Evolutionary conservation across 352 stramenopile species (phyloP), one percentile per base, ranked within the genome.

Genomic region (Blastocystis sp.): DNA sequence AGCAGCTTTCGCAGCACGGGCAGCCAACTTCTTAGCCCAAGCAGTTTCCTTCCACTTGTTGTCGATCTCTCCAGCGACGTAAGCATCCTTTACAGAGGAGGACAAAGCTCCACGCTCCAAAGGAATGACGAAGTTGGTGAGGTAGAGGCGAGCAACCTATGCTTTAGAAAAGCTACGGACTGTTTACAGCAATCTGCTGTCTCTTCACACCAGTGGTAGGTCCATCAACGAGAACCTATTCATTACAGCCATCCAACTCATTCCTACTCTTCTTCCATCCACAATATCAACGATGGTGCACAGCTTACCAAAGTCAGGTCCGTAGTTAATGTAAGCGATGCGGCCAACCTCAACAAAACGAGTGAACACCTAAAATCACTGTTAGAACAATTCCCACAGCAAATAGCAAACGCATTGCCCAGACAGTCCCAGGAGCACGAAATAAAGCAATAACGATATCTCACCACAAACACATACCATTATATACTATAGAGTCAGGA

Each of bases 221-320:
- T 90, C 96, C 97, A 90, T 99, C 96, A 55, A 99, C 93, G n/a
- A 99, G 93, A 68, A 94, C 73, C 73, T 85, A 85, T 2, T 20
- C n/a, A 45, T 30, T 85, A 50, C 26, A 50, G 11, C 45, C 13
- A 8, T 30, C n/a, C 26, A 18, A 45, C 39, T 1, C 6, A 37
- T 5, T 34, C 78, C 4, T 56, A 94, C 92, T 90, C 96, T 98
- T 94, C 99, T 99, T 93, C 98, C 95, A 91, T 99, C 97, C 69
- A 99, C 95, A 82, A 99, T 96, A 92, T 99, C 97, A 92, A 99
- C 97, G 93, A 99, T 98, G 76, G 95, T 98, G 91, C 94, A 95
- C 81, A 99, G 95, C 93, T 98, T 99, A 91, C 97, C 97, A 65
- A 93, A 92, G 90, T 98, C 94, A 62, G 95, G 95, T 92, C 98